Base-by-base conservation (phyloP, 2,329 filamentous ascomycete species). In the Colletotrichum gloeosporioides region DNA sequence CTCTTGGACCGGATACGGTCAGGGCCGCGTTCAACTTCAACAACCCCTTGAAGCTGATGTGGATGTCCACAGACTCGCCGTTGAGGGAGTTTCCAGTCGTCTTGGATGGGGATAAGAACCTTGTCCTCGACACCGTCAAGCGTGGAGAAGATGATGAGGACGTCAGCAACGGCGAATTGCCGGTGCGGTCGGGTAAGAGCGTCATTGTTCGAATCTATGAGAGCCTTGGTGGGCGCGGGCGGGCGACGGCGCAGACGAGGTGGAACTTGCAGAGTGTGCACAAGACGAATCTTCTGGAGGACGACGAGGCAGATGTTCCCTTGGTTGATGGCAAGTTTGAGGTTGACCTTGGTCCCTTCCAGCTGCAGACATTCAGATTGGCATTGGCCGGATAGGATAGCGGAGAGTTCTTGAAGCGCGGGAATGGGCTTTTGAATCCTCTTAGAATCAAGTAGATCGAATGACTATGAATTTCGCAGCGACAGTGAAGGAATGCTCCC, bases 1-100 rank as follows among this genome's bases (percentile, higher is more conserved):
- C 87, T 2, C 86, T 94, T 6, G 89, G 90, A 77, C 82, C 89
- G 32, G 84, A 86, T 57, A 94, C 92, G 3, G 87, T 94, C 25
- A 88, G 91, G 65, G 90, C 92, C 18, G 93, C 90, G 1, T 92
- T 90, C 81, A 90, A 93, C 77, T 94, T 94, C 87, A 94, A 94
- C 84, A 90, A 91, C 76, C 92, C 92, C 0, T 85, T 93, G 80
- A 88, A 77, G 84, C 15, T 75, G 10, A 69, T 77, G 29, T 64
- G 72, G 10, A 25, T 39, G 27, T 64, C 63, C 4, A 4, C 57
- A 16, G 12, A 39, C 6, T 68, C 53, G 3, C 64, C 64, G 6
- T n/a, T 77, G 59, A 5, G 22, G 4, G 15, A 32, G 16, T 49
- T 83, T 25, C 85, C 88, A 1, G 87, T 93, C 79, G 85, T 85